phyloP scores from a whole-genome alignment of 1,284 basidiomycete genomes.

The Sutorius eximius region DNA sequence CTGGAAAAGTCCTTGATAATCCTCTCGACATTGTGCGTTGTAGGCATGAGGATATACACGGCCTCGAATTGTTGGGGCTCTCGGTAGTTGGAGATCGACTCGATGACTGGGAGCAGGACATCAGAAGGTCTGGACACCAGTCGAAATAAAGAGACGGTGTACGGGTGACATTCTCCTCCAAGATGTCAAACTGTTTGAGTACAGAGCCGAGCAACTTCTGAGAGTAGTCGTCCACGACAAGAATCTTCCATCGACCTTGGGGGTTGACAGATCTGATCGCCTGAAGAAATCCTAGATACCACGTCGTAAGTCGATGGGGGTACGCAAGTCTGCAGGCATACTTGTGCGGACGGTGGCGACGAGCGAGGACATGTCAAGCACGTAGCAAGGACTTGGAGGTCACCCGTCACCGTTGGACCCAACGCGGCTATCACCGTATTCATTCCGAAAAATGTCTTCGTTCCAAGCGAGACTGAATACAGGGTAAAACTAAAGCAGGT shows the following conservation, averaged over 20 bases:
- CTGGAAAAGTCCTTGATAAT: slow-evolving; percentile 83
- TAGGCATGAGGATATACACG: slow-evolving; percentile 93
- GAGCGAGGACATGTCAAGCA: slow-evolving; percentile 51
- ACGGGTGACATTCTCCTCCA: slow-evolving; percentile 95
- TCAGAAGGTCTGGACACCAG: slow-evolving; percentile 4
- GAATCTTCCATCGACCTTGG: slow-evolving; percentile 89
- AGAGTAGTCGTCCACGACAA: slow-evolving; percentile 93
- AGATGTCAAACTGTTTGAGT: slow-evolving; percentile 89
- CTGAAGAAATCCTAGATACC: slow-evolving; percentile 67
- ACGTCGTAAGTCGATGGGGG: slow-evolving; percentile 5
- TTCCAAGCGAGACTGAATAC: slow-evolving; percentile 16
- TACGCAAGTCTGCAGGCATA: slow-evolving; percentile 32
- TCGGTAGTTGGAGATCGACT: slow-evolving; percentile 71
- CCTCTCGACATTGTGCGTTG: slow-evolving; percentile 89
- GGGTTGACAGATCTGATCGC: slow-evolving; percentile 81
- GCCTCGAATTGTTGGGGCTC: slow-evolving; percentile 86
- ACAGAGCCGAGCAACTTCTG: slow-evolving; percentile 84
- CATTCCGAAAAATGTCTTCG: neutral
- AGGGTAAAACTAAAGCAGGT: slow-evolving; percentile 11
- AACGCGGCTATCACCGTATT: slow-evolving; percentile 21
- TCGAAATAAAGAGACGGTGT: slow-evolving; percentile 36
- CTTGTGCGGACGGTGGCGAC: slow-evolving; percentile 54
- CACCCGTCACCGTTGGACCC: neutral
- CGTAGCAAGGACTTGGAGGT: neutral
- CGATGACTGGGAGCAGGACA: slow-evolving; percentile 57